Evolutionary conservation across 257 asterid genomes (phyloP), one percentile per base, ranked within the genome.

Genomic region (Coffea eugenioides): DNA sequence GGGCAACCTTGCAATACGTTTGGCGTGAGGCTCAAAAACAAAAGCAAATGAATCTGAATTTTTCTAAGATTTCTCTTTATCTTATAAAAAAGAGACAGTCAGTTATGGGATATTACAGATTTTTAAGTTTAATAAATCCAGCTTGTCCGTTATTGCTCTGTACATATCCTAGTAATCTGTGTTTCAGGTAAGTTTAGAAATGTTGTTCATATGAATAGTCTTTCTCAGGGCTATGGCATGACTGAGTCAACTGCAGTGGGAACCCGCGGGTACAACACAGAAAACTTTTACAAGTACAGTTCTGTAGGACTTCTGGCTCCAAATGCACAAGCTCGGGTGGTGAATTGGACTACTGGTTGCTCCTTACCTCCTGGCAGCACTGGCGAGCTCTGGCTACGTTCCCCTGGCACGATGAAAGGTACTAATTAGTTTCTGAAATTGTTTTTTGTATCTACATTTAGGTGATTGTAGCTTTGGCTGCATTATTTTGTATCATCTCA

Each of bases 331-430:
- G 97, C 95, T 57, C 91, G 90, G 87, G 96, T 94, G 72, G 97
- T 94, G 23, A 97, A 93, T 76, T 85, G 88, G 87, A 86, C 72
- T 56, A 87, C 86, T 3, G 94, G 95, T 75, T 86, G 90, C 69
- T 77, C 82, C 81, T 82, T 88, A 76, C 94, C 95, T 70, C 97
- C 97, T 39, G 89, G 93, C 66, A 79, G 89, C 43, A 70, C 84
- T 41, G 98, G 98, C 11, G 98, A 94, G 91, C 95, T 94, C 71
- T 94, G 97, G 97, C 74, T 94, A 84, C 88, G 82, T 3, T 69
- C 94, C 14, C 94, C 97, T 74, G 95, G 96, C 75, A 86, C 82
- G 71, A 89, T 91, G 97, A 91, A 90, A 89, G 98, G 98, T 94
- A 85, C 39, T 76, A 39, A 20, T 6, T 59, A 52, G 59, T 8